These are phyloP conservation scores for Pseudonectria foliicola DNA, from an alignment of 2,329 filamentous ascomycete species.

Conservation along the genomic window DNA sequence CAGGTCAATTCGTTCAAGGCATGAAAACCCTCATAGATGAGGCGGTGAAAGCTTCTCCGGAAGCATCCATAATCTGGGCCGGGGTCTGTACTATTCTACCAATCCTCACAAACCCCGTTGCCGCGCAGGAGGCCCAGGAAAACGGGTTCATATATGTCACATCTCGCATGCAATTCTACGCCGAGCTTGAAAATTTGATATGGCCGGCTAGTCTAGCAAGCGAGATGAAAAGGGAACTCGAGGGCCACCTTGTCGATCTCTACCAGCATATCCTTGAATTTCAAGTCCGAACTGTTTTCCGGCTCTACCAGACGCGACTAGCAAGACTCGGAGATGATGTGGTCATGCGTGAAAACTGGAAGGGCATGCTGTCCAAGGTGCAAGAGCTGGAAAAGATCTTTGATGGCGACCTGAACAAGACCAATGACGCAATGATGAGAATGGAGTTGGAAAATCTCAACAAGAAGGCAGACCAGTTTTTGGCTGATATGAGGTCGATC, in stretches of 20 bases:
- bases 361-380: constrained; percentile 7
- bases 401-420: background rate
- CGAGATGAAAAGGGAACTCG: constrained; percentile 9
- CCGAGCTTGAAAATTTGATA: constrained; percentile 22
- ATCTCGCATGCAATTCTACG: constrained; percentile 23
- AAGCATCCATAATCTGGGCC: constrained; percentile 25
- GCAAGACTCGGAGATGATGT: constrained; percentile 8
- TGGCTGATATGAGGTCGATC: background rate
- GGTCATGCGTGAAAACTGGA: constrained; percentile 13
- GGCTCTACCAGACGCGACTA: constrained; percentile 20
- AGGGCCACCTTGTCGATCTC: constrained; percentile 16
- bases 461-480: background rate
- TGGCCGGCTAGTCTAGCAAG: constrained; percentile 4
- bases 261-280: constrained; percentile 29
- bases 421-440: background rate
- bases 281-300: constrained; percentile 26
- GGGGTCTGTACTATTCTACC: constrained; percentile 32
- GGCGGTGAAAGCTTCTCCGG: constrained; percentile 23
- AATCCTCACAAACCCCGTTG: constrained; percentile 24
- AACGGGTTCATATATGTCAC: constrained; percentile 28
- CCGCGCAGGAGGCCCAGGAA: constrained; percentile 22
- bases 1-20: constrained; percentile 11
- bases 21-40: constrained; percentile 18
- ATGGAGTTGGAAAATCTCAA: constrained; percentile 1
- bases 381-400: background rate